Base-by-base conservation (phyloP, 2,329 filamentous ascomycete species). In the Teratosphaeria zuluensis region DNA sequence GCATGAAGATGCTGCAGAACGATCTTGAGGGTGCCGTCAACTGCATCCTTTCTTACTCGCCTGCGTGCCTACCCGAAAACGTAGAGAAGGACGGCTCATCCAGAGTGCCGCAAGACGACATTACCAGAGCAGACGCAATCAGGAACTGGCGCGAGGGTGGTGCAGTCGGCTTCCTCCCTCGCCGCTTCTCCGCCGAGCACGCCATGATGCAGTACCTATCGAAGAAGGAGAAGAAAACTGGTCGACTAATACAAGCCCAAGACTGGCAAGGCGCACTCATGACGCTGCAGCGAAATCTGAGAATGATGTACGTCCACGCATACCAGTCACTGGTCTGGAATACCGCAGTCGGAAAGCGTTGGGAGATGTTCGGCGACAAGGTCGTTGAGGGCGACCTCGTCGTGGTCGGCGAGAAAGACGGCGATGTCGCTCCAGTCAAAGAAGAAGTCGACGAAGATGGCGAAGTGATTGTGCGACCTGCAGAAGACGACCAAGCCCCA, bases 291-390 rank as follows among this genome's bases (percentile, higher is more conserved):
- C 83, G 92, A 19, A 90, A 89, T 54, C 79, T 97, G 66, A 84
- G 91, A 51, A 83, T 90, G 59, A 96, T 99, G 88, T 99, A 97
- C 71, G 86, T 96, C 16, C 94, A 99, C 72, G 92, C 94, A 4
- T 97, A 96, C 74, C 94, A 99, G 73, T 95, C 89, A 5, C 83
- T 91, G 42, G 86, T 99, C 8, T 99, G 92, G 92, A 99, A 99
- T 75, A 83, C 85, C 64, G 89, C 85, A 12, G 89, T 85, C 1
- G 90, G 89, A 64, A 84, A 87, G 66, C 87, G 94, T 53, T 95
- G 90, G 87, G 82, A 85, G 51, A 76, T 83, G 2, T 87, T 88
- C 70, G 91, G 92, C 55, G 74, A 80, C 60, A 81, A 80, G 57
- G 89, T 96, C 16, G 81, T 96, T 14, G 83, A 87, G 65, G 94